phyloP scores from a whole-genome alignment of 163 green algal species.

The Chlorella variabilis region DNA sequence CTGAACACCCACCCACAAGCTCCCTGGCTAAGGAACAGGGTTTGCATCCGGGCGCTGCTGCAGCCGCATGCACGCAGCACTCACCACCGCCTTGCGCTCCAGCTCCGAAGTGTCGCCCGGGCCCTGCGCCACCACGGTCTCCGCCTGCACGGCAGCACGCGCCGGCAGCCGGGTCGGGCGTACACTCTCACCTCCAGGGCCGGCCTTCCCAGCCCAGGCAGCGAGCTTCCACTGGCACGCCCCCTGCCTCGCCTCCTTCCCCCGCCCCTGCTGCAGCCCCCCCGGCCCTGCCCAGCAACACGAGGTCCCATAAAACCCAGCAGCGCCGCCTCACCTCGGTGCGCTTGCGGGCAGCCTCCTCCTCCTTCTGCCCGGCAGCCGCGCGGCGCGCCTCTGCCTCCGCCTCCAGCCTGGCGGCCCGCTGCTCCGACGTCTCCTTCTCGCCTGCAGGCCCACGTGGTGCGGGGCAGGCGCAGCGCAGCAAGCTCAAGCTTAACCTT shows the following conservation, averaged over 20 bases:
- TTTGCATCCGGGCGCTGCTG: too few species aligned
- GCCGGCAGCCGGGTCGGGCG: too few species aligned
- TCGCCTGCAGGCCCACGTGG: conserved; percentile 4
- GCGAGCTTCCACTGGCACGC: too few species aligned
- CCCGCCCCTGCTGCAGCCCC: too few species aligned
- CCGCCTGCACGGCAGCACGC: too few species aligned
- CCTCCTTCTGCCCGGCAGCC: conserved; percentile 15
- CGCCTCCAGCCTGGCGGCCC: conserved; percentile 19
- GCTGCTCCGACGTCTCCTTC: conserved; percentile 27
- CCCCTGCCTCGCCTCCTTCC: too few species aligned
- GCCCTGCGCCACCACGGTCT: conserved; percentile 17
- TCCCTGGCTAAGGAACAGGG: too few species aligned
- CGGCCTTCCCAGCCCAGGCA: too few species aligned
- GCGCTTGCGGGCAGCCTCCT: conserved; percentile 16
- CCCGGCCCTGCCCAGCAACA: not conserved
- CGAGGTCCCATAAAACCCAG: not conserved
- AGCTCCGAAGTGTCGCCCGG: conserved; percentile 11
- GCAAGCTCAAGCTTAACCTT: too few species aligned
- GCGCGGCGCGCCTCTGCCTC: conserved; percentile 19
- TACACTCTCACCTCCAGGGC: too few species aligned
- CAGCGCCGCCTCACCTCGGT: conserved; percentile 9
- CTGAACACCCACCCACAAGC: too few species aligned
- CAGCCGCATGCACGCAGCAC: not conserved
- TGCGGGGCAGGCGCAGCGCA: not conserved
- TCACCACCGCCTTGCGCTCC: conserved; percentile 14